Evolutionary conservation across 495 filamentous ascomycete genomes (phyloP).

Genomic region (Jackrogersella multiformis): DNA sequence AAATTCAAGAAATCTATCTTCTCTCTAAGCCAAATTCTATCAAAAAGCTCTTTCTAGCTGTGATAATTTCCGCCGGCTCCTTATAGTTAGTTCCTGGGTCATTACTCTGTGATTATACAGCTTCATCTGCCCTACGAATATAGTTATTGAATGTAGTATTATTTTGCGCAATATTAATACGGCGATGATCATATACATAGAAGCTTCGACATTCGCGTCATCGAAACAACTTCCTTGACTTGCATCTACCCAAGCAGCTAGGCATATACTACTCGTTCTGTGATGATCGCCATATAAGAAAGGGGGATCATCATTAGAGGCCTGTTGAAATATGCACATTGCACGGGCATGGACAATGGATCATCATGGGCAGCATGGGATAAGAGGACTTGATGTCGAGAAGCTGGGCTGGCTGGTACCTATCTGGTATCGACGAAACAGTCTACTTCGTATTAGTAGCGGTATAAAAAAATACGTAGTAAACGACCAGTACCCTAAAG

Average conservation of each 20-base stretch:
- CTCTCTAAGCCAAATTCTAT: too few relatives aligned
- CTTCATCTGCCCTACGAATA: not conserved
- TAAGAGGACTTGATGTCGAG: not conserved
- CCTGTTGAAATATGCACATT: slow-evolving; percentile 10
- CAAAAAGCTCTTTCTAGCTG: too few relatives aligned
- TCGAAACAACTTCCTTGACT: not conserved
- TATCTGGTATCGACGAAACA: not conserved
- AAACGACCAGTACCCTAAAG: too few relatives aligned
- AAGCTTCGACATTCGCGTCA: not conserved
- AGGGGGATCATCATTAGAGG: slow-evolving; percentile 23
- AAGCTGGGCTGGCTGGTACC: not conserved
- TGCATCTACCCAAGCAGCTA: not conserved
- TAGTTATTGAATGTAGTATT: not conserved
- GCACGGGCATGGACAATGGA: slow-evolving; percentile 16
- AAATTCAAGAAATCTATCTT: too few relatives aligned
- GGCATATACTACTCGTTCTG: not conserved
- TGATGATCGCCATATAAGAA: slow-evolving; percentile 17
- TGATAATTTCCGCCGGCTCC: too few relatives aligned
- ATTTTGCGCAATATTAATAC: not conserved
- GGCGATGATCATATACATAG: not conserved
- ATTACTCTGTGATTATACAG: too few relatives aligned
- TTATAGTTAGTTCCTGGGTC: too few relatives aligned
- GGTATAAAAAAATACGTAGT: too few relatives aligned
- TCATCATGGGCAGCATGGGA: slow-evolving; percentile 2
- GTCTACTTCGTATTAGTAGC: too few relatives aligned